Conservation (phyloP, 345 rosid species). For the Alliaria petiolata region DNA sequence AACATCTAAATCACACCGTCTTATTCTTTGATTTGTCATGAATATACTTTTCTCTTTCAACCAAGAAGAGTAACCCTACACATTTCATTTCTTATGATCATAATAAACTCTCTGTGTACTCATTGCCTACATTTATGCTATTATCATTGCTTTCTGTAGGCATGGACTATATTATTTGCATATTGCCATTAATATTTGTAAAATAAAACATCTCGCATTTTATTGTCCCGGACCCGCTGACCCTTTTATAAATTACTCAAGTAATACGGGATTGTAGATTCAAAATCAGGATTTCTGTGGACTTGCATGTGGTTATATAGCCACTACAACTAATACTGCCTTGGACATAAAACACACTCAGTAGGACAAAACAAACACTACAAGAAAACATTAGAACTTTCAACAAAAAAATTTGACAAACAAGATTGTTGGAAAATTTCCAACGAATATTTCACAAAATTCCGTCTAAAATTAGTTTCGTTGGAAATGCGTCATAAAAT, state of each 20-base stretch:
- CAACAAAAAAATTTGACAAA: too few species aligned
- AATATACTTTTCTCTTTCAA: conserved; percentile 29
- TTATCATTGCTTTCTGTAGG: conserved; percentile 36
- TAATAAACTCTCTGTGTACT: conserved; percentile 30
- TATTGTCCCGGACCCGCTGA: neutral
- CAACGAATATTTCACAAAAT: too few species aligned
- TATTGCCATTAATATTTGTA: conserved; percentile 18
- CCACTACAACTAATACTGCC: neutral
- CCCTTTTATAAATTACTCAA: neutral
- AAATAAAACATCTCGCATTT: neutral
- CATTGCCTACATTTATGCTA: conserved; percentile 39
- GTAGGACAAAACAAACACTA: neutral
- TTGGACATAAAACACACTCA: neutral
- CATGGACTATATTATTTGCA: conserved; percentile 29
- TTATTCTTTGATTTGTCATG: conserved; percentile 22
- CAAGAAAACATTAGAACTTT: too few species aligned
- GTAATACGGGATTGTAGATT: neutral
- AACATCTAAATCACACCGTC: conserved; percentile 27
- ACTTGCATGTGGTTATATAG: conserved; percentile 2
- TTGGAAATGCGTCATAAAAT: too few species aligned
- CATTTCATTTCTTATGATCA: conserved; percentile 28
- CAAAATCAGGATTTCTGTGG: conserved; percentile 9
- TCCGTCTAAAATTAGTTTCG: too few species aligned
- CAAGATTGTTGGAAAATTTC: too few species aligned
- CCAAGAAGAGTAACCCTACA: conserved; percentile 35